A percentile compares a stretch with the other conserved stretches of the same genome.
These are phyloP conservation scores for Phaeosphaeriaceae sp. DNA, from an alignment of 2,329 filamentous ascomycete genomes.

Conservation along the genomic window DNA sequence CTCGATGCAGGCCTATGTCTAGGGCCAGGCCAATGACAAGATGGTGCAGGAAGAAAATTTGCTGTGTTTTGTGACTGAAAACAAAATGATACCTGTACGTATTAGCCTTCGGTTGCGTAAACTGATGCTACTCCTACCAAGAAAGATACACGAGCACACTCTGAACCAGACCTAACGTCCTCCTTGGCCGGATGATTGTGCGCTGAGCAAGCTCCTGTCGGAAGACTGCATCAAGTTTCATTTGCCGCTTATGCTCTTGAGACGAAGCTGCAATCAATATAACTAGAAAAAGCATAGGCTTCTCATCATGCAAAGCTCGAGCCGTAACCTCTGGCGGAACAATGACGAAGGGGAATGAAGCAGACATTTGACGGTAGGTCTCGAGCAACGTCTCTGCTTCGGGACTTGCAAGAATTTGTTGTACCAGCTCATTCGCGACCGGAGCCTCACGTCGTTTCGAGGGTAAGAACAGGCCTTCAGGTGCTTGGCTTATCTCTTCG, in stretches of 20 bases:
- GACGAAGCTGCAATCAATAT: constrained; percentile 39
- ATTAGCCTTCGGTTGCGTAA: constrained; percentile 2
- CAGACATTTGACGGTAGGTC: constrained; percentile 39
- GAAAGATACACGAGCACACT: constrained; percentile 44
- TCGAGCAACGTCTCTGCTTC: constrained; percentile 36
- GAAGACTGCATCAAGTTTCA: constrained; percentile 34
- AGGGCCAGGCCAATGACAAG: constrained; percentile 40
- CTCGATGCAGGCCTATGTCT: constrained; percentile 39
- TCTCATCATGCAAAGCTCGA: constrained; percentile 25
- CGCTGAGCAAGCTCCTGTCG: constrained; percentile 42
- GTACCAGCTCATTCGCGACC: constrained; percentile 29
- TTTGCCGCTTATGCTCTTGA: constrained; percentile 35
- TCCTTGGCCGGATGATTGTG: constrained; percentile 38
- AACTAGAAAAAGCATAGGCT: constrained; percentile 44
- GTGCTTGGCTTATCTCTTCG: constrained; percentile 14
- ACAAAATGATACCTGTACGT: constrained; percentile 42
- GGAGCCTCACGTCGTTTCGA: constrained; percentile 26
- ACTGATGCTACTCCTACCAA: constrained; percentile 25
- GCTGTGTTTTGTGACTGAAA: constrained; percentile 46
- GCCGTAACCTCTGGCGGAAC: constrained; percentile 21
- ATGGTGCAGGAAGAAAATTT: constrained; percentile 42
- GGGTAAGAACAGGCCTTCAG: constrained; percentile 23
- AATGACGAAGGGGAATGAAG: constrained; percentile 42
- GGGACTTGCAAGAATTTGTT: constrained; percentile 25
- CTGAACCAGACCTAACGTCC: constrained; percentile 40